Percentiles rank a stretch among this genome's conserved stretches.
These are phyloP conservation scores for Arthromyces matolae DNA, from an alignment of 768 basidiomycete species.

Conservation along the genomic window DNA sequence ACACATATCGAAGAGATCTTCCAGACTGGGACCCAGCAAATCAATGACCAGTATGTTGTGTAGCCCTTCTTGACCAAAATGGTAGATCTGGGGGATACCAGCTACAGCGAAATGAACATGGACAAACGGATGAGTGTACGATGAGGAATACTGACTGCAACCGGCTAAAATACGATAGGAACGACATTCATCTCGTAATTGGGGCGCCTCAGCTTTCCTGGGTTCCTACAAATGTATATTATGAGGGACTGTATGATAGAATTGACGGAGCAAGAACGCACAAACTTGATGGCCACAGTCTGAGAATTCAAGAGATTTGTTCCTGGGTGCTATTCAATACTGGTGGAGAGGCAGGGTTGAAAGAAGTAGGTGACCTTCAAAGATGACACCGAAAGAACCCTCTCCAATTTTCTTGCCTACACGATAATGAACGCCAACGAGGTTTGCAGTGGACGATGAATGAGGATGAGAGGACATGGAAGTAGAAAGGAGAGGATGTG, in stretches of 20 bases:
- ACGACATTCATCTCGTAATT: slow-evolving; percentile 96
- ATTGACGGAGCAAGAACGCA: slow-evolving; percentile 43
- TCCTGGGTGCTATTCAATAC: slow-evolving; percentile 44
- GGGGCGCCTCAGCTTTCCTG: slow-evolving; percentile 93
- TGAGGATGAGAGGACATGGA: slow-evolving; percentile 59
- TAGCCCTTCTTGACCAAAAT: slow-evolving; percentile 97
- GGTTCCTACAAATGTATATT: slow-evolving; percentile 59
- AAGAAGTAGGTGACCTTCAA: slow-evolving; percentile 54
- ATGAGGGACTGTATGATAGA: slow-evolving; percentile 9
- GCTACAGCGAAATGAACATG: slow-evolving; percentile 43
- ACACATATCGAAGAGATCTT: slow-evolving; percentile 99
- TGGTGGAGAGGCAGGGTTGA: slow-evolving; percentile 7
- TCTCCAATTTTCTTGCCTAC: slow-evolving; percentile 99
- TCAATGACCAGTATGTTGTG: slow-evolving; percentile 99
- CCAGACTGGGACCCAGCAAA: slow-evolving; percentile 91
- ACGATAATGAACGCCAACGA: slow-evolving; percentile 95
- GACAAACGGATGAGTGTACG: slow-evolving; percentile 10
- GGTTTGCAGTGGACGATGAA: slow-evolving; percentile 61
- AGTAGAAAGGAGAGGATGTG: slow-evolving; percentile 19
- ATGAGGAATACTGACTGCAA: slow-evolving; percentile 62
- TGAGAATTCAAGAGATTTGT: slow-evolving; percentile 98
- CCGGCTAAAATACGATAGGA: slow-evolving; percentile 90
- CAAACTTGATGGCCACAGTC: slow-evolving; percentile 99
- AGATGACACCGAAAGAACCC: slow-evolving; percentile 96
- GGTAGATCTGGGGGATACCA: slow-evolving; percentile 98